Base-by-base conservation (phyloP, 106 monocot genomes). In the Apostasia ramifera region DNA sequence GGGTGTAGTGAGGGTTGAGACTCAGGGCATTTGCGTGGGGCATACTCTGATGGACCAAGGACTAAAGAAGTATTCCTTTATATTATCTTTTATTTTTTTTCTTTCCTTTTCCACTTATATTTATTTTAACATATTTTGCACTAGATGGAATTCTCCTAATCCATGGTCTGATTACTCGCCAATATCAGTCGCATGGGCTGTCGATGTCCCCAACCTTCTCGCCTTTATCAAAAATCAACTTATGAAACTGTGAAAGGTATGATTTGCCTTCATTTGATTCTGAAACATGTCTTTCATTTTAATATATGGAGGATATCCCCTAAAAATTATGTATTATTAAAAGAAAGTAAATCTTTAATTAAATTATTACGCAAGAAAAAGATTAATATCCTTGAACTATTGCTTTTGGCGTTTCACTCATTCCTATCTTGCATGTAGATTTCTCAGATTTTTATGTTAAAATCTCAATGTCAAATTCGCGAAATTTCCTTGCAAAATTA, bases 1-100 rank as follows among this genome's bases (percentile, higher is more conserved):
- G 72, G 97, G 92, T 14, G 89, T 92, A 44, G 97, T 97, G 64
- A 89, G 97, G 75, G 97, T 97, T 56, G 97, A 97, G 69, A 97
- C 97, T 1, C 84, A 89, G 63, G 97, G 97, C 63, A 87, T 97
- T 44, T 97, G 97, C 51, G 66, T 72, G 41, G 97, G 97, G 13
- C 97, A 89, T 60, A 97, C 97, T 40, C 61, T 92, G 42, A 86
- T 92, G 92, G 97, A 97, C 67, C 92, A 92, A 71, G 92, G 97
- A 73, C 70, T 97, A 69, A 92, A 89, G 57, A 84, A 73, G 97
- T 97, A 84, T 43, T 9, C 3, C 40, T 46, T 38, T 48, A 5
- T 10, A 2, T 64, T 56, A 44, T 38, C n/a, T 65, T 52, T 75
- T 8, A 14, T 73, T 2, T 46, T 67, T 68, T 39, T 47, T 47